Conservation (phyloP, 1,284 basidiomycete genomes). For the Anthracocystis setariae region DNA sequence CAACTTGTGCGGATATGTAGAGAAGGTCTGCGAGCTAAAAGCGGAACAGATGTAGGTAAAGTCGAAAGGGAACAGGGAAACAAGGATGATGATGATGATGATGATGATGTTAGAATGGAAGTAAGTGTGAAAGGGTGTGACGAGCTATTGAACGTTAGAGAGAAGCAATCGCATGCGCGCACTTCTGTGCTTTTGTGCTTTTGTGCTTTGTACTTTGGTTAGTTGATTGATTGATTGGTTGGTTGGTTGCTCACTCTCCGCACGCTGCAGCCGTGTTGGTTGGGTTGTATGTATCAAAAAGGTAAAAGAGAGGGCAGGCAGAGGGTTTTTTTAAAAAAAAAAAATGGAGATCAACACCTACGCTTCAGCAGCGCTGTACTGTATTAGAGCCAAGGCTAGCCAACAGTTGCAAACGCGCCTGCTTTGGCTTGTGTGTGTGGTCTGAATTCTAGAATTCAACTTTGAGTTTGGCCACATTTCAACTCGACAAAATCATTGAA, state of each 20-base stretch:
- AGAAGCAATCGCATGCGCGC: too few relatives aligned
- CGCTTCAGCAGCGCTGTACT: conserved; percentile 1
- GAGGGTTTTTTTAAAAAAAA: too few relatives aligned
- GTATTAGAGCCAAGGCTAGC: not conserved
- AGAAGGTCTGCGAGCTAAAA: not conserved
- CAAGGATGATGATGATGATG: not conserved
- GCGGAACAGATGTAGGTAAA: not conserved
- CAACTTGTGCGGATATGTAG: too few relatives aligned
- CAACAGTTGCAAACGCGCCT: not conserved
- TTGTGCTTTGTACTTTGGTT: too few relatives aligned
- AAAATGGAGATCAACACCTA: conserved; percentile 44
- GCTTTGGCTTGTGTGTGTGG: not conserved
- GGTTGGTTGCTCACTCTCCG: not conserved
- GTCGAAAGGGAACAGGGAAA: not conserved
- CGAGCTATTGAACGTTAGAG: too few relatives aligned
- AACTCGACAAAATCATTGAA: too few relatives aligned
- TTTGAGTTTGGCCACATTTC: too few relatives aligned
- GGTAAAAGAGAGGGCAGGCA: not conserved
- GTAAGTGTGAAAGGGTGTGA: not conserved
- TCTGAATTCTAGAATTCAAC: too few relatives aligned
- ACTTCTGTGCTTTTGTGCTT: too few relatives aligned
- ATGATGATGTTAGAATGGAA: not conserved
- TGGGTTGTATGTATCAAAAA: not conserved
- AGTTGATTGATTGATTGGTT: too few relatives aligned
- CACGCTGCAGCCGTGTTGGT: not conserved